phyloP scores from a whole-genome alignment of 2,329 filamentous ascomycete genomes.

The Chaetomiaceae sp. region DNA sequence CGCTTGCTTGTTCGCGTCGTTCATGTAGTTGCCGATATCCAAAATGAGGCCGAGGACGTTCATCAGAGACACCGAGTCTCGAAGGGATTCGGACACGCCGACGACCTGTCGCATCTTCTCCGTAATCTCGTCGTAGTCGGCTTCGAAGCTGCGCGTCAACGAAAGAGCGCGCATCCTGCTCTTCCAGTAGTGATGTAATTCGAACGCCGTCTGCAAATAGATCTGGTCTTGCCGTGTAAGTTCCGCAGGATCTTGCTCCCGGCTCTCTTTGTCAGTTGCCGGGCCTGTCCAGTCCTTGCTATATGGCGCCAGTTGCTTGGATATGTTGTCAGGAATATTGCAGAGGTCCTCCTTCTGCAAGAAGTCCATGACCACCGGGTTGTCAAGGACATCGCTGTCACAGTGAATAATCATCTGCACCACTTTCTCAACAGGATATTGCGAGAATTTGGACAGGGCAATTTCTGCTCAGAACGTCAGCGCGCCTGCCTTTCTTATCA shows the following conservation, averaged over 20 bases:
- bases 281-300: slow-evolving; percentile 94
- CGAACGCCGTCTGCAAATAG: slow-evolving; percentile 86
- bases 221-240: slow-evolving; percentile 94
- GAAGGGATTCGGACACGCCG: slow-evolving; percentile 76
- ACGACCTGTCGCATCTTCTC: slow-evolving; percentile 82
- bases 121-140: slow-evolving; percentile 87
- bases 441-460: slow-evolving; percentile 88
- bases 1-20: slow-evolving; percentile 97
- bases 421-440: slow-evolving; percentile 73
- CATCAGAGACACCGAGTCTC: slow-evolving; percentile 89
- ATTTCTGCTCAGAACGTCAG: slow-evolving; percentile 56
- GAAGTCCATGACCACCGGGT: slow-evolving; percentile 92
- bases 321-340: slow-evolving; percentile 82
- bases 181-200: slow-evolving; percentile 98
- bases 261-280: slow-evolving; percentile 66
- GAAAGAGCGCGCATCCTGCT: slow-evolving; percentile 87
- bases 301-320: slow-evolving; percentile 90
- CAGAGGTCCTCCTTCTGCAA: slow-evolving; percentile 87
- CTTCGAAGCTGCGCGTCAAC: slow-evolving; percentile 75
- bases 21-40: slow-evolving; percentile 99
- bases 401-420: slow-evolving; percentile 94
- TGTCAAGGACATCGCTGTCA: slow-evolving; percentile 81
- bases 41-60: slow-evolving; percentile 93
- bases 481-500: neutral
- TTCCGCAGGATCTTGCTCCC: slow-evolving; percentile 81